Evolutionary conservation across 305 asterid species (phyloP).

Genomic region (Coffea humblotiana): DNA sequence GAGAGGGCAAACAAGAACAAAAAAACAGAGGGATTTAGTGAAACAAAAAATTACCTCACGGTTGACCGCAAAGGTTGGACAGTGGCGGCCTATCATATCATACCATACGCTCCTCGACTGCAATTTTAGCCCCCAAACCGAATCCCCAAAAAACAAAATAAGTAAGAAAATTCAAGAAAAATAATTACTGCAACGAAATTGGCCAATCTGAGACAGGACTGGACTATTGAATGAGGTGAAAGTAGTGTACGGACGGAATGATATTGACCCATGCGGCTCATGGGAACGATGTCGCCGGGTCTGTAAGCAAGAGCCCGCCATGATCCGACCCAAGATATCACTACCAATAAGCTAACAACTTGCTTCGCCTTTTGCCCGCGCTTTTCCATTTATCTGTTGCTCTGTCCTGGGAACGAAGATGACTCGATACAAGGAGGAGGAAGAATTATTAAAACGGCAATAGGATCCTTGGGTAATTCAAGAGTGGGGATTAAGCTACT

Average conservation of each 20-base stretch:
- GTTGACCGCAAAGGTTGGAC: slow-evolving; percentile 88
- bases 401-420: background rate
- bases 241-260: slow-evolving; percentile 51
- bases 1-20: background rate
- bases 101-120: slow-evolving; percentile 94
- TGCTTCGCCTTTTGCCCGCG: slow-evolving; percentile 27
- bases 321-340: slow-evolving; percentile 26
- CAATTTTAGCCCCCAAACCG: background rate
- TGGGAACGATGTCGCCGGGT: slow-evolving; percentile 88
- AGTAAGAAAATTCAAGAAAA: slow-evolving; percentile 11
- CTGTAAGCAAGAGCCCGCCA: slow-evolving; percentile 56
- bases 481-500: too few relatives aligned
- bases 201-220: background rate
- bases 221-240: slow-evolving; percentile 12
- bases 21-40: background rate
- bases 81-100: slow-evolving; percentile 94
- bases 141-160: background rate
- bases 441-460: too few relatives aligned
- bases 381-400: slow-evolving; percentile 34
- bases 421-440: too few relatives aligned
- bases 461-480: too few relatives aligned
- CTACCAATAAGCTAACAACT: slow-evolving; percentile 32
- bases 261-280: slow-evolving; percentile 94
- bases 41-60: slow-evolving; percentile 60
- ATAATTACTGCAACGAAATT: background rate